Conservation (phyloP, 768 basidiomycete species). For the Panaeolus papilionaceus region DNA sequence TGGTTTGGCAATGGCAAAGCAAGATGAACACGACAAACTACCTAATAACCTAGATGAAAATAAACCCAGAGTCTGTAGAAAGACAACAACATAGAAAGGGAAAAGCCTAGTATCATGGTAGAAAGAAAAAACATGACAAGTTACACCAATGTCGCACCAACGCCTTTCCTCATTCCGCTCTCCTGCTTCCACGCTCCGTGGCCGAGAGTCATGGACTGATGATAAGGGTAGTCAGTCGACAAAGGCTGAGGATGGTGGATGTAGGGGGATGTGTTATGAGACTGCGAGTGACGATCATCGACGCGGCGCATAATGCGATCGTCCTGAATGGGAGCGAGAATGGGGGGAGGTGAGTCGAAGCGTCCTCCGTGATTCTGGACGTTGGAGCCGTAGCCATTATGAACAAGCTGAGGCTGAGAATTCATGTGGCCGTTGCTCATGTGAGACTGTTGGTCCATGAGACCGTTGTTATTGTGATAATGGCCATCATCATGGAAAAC, state of each 20-base stretch:
- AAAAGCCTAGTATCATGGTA: not conserved
- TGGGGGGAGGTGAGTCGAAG: slow-evolving; percentile 61
- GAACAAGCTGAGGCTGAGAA: slow-evolving; percentile 24
- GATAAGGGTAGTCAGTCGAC: slow-evolving; percentile 46
- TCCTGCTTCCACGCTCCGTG: slow-evolving; percentile 56
- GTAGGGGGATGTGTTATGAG: slow-evolving; percentile 40
- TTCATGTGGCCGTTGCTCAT: slow-evolving; percentile 24
- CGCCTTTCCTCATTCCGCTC: slow-evolving; percentile 46
- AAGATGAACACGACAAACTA: slow-evolving; percentile 1
- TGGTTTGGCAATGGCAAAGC: slow-evolving; percentile 4
- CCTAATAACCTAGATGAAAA: slow-evolving; percentile 5
- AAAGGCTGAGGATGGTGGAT: slow-evolving; percentile 48
- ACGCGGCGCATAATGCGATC: slow-evolving; percentile 41
- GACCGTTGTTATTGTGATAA: slow-evolving; percentile 37
- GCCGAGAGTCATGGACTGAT: slow-evolving; percentile 44
- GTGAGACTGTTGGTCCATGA: slow-evolving; percentile 35
- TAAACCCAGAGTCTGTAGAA: slow-evolving; percentile 1
- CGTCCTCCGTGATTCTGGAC: slow-evolving; percentile 21
- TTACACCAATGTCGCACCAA: slow-evolving; percentile 33
- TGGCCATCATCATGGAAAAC: slow-evolving; percentile 54
- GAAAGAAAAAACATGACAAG: not conserved
- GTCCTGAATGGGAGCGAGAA: slow-evolving; percentile 61
- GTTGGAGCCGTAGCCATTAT: slow-evolving; percentile 16
- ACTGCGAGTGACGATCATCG: slow-evolving; percentile 34
- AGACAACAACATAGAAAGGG: not conserved